A percentile compares a stretch with the other conserved stretches of the same genome.
Conservation (phyloP, 805 yeast genomes). For the Cyberlindnera amylophila region DNA sequence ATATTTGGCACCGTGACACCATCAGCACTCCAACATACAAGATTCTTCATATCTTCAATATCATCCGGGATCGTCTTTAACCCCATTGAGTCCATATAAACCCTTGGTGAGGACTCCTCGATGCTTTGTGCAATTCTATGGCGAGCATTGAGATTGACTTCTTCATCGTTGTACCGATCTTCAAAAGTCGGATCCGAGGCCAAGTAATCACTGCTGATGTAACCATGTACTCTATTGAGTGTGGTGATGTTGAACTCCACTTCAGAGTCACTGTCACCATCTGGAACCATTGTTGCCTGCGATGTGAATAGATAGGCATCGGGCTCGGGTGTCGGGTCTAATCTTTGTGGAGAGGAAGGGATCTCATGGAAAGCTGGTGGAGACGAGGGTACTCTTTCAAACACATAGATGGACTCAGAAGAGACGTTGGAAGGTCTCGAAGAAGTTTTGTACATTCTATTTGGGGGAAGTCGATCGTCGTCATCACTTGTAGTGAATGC, state of each 20-base stretch:
- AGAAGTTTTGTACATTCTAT: conserved; percentile 11
- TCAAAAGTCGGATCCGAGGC: conserved; percentile 16
- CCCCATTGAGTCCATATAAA: conserved; percentile 45
- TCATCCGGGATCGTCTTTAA: conserved; percentile 53
- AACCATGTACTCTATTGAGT: conserved; percentile 23
- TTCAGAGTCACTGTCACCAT: conserved; percentile 15
- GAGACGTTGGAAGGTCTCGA: conserved; percentile 21
- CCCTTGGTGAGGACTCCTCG: conserved; percentile 42
- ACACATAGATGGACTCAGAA: conserved; percentile 25
- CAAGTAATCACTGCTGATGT: conserved; percentile 22
- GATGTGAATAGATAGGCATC: conserved; percentile 16
- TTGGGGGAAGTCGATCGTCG: conserved; percentile 2
- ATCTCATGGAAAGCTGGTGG: conserved; percentile 20
- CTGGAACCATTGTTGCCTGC: conserved; percentile 22
- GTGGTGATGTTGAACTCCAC: conserved; percentile 26
- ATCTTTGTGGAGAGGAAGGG: conserved; percentile 19
- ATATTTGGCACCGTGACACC: conserved; percentile 35
- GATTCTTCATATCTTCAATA: conserved; percentile 50
- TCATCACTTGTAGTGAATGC: conserved; percentile 23
- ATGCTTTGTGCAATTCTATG: conserved; percentile 42
- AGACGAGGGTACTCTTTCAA: conserved; percentile 23
- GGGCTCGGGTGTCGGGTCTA: background rate
- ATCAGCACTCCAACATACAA: conserved; percentile 40
- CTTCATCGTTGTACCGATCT: conserved; percentile 20
- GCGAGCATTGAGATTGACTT: conserved; percentile 30